These are phyloP conservation scores for Candida tropicalis DNA, from an alignment of 1,139 yeast species.

Conservation along the genomic window DNA sequence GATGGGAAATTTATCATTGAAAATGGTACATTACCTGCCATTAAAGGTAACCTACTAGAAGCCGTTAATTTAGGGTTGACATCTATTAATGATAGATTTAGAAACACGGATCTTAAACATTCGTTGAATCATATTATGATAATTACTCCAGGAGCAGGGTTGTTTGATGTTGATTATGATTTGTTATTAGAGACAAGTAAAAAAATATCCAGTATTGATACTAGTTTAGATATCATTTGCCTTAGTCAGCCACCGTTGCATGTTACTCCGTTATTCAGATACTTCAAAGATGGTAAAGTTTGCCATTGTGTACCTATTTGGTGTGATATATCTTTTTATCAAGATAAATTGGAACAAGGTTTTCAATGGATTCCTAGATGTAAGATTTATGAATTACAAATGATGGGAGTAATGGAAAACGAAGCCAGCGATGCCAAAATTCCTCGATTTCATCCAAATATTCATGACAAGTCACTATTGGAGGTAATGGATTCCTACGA, in stretches of 20 bases:
- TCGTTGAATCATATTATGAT: conserved; percentile 84
- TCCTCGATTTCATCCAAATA: conserved; percentile 46
- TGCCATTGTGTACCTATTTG: conserved; percentile 89
- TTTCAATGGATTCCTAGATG: conserved; percentile 90
- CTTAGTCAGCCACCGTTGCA: conserved; percentile 90
- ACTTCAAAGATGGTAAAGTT: conserved; percentile 51
- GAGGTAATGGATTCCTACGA: conserved; percentile 70
- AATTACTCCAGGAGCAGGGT: conserved; percentile 90
- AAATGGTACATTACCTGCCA: conserved; percentile 76
- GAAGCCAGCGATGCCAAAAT: conserved; percentile 70
- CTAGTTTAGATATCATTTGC: conserved; percentile 87
- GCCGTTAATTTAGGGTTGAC: conserved; percentile 85
- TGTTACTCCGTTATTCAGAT: conserved; percentile 85
- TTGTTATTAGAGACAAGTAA: conserved; percentile 74
- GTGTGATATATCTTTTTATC: conserved; percentile 92
- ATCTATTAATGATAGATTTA: conserved; percentile 75
- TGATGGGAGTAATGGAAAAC: conserved; percentile 98
- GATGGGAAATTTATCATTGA: conserved; percentile 43
- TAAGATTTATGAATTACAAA: conserved; percentile 90
- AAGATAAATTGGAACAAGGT: conserved; percentile 45
- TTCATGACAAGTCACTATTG: conserved; percentile 31
- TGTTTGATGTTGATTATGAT: conserved; percentile 88
- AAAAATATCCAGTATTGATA: conserved; percentile 73
- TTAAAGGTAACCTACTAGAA: conserved; percentile 86
- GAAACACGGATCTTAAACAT: conserved; percentile 83